Evolutionary conservation across 1,284 basidiomycete species (phyloP).

Genomic region (Cryptococcus hybrid): DNA sequence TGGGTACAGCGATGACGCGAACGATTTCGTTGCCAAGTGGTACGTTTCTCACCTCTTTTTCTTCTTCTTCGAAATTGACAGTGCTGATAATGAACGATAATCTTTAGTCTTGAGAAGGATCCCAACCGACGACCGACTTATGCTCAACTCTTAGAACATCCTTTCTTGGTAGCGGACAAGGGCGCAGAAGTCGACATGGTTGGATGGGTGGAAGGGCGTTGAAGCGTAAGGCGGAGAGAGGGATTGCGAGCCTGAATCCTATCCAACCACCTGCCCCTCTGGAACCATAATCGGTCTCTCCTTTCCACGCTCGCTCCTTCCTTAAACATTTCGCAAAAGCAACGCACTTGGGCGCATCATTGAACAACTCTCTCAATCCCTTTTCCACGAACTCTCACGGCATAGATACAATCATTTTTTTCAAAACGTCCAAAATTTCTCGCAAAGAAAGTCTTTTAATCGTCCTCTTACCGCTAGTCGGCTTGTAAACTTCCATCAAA

Average conservation of each 20-base stretch:
- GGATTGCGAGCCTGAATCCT: constrained; percentile 27
- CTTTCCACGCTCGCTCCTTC: too few species aligned
- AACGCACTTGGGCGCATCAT: background rate
- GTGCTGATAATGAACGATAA: background rate
- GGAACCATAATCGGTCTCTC: too few species aligned
- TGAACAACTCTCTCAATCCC: background rate
- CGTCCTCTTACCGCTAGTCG: too few species aligned
- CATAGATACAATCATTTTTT: too few species aligned
- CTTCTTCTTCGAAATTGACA: background rate
- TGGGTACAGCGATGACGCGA: constrained; percentile 50
- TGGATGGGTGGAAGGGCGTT: constrained; percentile 72
- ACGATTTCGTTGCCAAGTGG: constrained; percentile 56
- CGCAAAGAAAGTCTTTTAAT: too few species aligned
- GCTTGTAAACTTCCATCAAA: too few species aligned
- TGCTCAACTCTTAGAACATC: constrained; percentile 74
- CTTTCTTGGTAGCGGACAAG: constrained; percentile 62
- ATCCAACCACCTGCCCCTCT: constrained; percentile 15
- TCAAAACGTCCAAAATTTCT: too few species aligned
- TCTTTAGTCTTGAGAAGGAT: constrained; percentile 68
- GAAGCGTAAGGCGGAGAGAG: constrained; percentile 49
- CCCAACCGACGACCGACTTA: constrained; percentile 80
- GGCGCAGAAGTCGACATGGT: constrained; percentile 72
- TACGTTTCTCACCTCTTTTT: constrained; percentile 25
- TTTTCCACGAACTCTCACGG: too few species aligned
- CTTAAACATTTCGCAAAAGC: background rate